Evolutionary conservation across 2,329 filamentous ascomycete genomes (phyloP), one percentile per base, ranked within the genome.

Genomic region (Clonostachys rosea): DNA sequence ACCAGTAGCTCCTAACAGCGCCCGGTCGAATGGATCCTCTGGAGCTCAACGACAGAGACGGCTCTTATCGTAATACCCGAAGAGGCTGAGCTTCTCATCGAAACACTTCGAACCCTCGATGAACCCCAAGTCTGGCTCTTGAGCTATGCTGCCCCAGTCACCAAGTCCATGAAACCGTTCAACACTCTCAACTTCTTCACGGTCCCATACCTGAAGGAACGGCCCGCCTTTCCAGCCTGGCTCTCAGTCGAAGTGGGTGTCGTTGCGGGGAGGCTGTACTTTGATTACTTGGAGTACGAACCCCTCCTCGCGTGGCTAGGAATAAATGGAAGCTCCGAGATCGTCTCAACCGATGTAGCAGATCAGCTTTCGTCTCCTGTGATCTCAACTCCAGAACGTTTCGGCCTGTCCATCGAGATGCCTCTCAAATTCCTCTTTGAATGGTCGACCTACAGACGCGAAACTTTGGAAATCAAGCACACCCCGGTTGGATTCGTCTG

Each of bases 1-100:
- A 30, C 24, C 24, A 30, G 8, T 30, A 30, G 10, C 8, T 30
- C 24, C 14, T 4, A n/a, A 43, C 51, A 74, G 51, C 66, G 71
- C 2, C 68, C 76, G 0, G 77, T 84, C 0, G 76, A 82, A 24
- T 88, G 81, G 82, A 56, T 88, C 3, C 59, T 87, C 0, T 85
- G 76, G 74, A 78, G 73, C 49, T 53, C 54, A 0, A n/a, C 53
- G 0, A 64, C 65, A 0, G 55, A 76, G 8, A 73, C 67, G 0
- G 83, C 74, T 0, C 51, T 88, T 0, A 58, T 87, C 3, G 56
- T 87, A 2, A 80, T 78, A 30, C 78, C 82, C 0, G 83, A 87
- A 52, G 84, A 88, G 57, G 81, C 75, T 0, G 79, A 87, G 47
- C 42, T 55, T 0, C 52, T 86, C 0, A 68, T 87, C 4, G 68